phyloP scores from a whole-genome alignment of 2,329 filamentous ascomycete genomes.

The Cladosporium halotolerans region DNA sequence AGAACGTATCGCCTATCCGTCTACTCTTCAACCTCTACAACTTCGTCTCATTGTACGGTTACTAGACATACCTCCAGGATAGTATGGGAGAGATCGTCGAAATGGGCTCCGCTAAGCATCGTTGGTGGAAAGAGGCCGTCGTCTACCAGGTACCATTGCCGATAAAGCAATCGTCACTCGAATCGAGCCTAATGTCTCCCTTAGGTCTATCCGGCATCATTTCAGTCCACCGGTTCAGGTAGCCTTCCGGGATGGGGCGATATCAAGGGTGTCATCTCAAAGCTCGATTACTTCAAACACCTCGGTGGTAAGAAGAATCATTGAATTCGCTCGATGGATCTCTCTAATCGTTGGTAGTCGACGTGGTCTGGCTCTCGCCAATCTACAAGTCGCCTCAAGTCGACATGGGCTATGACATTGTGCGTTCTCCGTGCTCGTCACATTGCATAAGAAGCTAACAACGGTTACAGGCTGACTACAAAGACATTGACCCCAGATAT shows the following conservation, averaged over 20 bases:
- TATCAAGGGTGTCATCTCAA: slow-evolving; percentile 57
- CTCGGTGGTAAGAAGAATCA: slow-evolving; percentile 44
- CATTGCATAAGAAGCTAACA: background rate
- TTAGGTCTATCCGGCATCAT: slow-evolving; percentile 54
- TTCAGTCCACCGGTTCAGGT: slow-evolving; percentile 53
- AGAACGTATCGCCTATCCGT: background rate
- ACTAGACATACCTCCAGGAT: background rate
- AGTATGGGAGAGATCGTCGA: slow-evolving; percentile 10
- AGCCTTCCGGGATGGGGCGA: slow-evolving; percentile 52
- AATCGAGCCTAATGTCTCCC: slow-evolving; percentile 21
- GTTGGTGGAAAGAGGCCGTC: slow-evolving; percentile 36
- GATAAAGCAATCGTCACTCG: background rate
- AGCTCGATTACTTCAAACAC: slow-evolving; percentile 58
- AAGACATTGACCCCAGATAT: slow-evolving; percentile 42
- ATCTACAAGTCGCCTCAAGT: slow-evolving; percentile 49
- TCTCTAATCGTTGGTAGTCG: slow-evolving; percentile 31
- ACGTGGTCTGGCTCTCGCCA: slow-evolving; percentile 63
- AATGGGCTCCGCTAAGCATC: slow-evolving; percentile 14
- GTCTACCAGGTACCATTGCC: slow-evolving; percentile 26
- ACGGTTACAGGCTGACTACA: slow-evolving; percentile 31
- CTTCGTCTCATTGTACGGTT: background rate
- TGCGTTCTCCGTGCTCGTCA: background rate
- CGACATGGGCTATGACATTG: slow-evolving; percentile 50
- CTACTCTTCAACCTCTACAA: background rate
- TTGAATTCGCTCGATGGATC: background rate